A percentile compares a stretch with the other conserved stretches of the same genome.
phyloP scores from a whole-genome alignment of 1,284 basidiomycete species.

The Polyporus tsugae region DNA sequence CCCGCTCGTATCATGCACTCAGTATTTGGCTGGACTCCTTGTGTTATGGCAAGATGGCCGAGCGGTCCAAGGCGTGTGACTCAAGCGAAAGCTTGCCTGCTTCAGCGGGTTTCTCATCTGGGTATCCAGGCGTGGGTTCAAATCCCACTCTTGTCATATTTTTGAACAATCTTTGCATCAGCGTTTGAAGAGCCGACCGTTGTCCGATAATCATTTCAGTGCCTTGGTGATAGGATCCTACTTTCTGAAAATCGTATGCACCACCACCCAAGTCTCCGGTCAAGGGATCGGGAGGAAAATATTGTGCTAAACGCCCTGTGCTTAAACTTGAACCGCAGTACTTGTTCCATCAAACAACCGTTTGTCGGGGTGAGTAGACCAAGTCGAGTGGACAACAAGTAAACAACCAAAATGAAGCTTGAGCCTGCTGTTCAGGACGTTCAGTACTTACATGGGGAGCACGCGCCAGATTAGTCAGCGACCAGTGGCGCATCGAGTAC shows the following conservation, averaged over 20 bases:
- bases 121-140: conserved; percentile 33
- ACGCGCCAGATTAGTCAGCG: conserved; percentile 8
- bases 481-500: conserved; percentile 1
- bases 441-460: neutral
- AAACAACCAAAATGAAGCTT: neutral
- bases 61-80: conserved; percentile 34
- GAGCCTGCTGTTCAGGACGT: neutral
- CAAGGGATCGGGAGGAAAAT: neutral
- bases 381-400: neutral
- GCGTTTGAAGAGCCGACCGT: neutral
- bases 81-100: conserved; percentile 33
- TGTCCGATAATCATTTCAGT: too few species aligned
- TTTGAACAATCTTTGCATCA: neutral
- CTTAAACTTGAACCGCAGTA: neutral
- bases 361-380: neutral
- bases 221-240: too few species aligned
- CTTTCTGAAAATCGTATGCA: too few species aligned
- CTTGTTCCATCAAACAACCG: neutral
- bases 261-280: too few species aligned
- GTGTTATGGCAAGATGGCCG: conserved; percentile 29
- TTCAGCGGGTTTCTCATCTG: conserved; percentile 31
- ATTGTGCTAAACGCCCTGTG: neutral
- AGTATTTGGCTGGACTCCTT: too few species aligned
- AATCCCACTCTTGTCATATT: conserved; percentile 31
- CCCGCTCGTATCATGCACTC: too few species aligned